Percentiles rank a stretch among this genome's conserved stretches.
Conservation (phyloP, 805 yeast genomes). For the Cyberlindnera xishuangbannaensis region DNA sequence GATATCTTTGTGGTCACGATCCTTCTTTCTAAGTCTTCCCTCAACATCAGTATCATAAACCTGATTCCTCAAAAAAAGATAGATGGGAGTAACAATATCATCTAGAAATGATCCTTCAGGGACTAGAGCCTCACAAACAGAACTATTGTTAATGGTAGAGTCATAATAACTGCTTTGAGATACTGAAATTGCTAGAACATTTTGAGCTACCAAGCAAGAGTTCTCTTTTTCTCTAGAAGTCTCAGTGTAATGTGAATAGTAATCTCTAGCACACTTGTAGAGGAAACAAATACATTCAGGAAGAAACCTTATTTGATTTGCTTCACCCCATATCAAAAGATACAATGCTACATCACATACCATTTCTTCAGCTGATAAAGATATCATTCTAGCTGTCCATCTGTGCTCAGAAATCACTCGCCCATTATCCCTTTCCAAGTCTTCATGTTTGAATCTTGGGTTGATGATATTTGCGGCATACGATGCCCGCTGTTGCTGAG, state of each 20-base stretch:
- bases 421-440: constrained; percentile 34
- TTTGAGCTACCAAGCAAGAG: too few species aligned
- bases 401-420: constrained; percentile 70
- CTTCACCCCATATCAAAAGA: constrained; percentile 85
- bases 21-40: constrained; percentile 39
- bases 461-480: constrained; percentile 38
- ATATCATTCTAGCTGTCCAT: constrained; percentile 48
- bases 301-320: constrained; percentile 76
- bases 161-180: too few species aligned
- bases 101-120: constrained; percentile 45
- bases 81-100: constrained; percentile 68
- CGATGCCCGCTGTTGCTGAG: constrained; percentile 35
- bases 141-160: too few species aligned
- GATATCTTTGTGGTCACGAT: constrained; percentile 59
- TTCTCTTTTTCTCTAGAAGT: background rate
- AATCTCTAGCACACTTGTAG: constrained; percentile 73
- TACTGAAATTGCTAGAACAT: too few species aligned
- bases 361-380: constrained; percentile 42
- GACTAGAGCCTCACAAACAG: constrained; percentile 27
- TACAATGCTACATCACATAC: constrained; percentile 64
- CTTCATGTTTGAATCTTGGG: constrained; percentile 41
- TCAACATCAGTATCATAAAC: constrained; percentile 42
- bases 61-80: constrained; percentile 51
- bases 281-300: constrained; percentile 86
- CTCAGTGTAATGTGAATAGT: constrained; percentile 25